phyloP scores from a whole-genome alignment of 345 rosid species.

The Punica granatum region DNA sequence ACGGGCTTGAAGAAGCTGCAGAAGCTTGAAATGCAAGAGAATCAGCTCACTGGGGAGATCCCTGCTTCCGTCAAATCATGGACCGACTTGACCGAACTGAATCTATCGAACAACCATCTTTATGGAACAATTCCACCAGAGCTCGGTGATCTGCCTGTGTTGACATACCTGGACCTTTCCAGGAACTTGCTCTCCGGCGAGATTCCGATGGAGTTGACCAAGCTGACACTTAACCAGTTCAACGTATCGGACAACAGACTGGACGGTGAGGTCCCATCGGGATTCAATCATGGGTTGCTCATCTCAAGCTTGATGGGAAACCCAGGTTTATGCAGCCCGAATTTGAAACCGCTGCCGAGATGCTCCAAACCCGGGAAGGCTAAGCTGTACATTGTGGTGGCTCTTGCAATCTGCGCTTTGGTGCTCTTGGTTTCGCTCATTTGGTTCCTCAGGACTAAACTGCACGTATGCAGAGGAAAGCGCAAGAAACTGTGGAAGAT shows the following conservation, averaged over 20 bases:
- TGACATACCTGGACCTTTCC: slow-evolving; percentile 52
- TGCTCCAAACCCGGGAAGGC: slow-evolving; percentile 30
- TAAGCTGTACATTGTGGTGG: slow-evolving; percentile 14
- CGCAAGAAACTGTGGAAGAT: slow-evolving; percentile 28
- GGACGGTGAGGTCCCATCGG: slow-evolving; percentile 45
- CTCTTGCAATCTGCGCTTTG: slow-evolving; percentile 22
- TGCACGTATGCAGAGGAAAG: slow-evolving; percentile 18
- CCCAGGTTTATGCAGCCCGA: slow-evolving; percentile 53
- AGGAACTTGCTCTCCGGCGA: slow-evolving; percentile 43
- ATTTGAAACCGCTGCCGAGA: slow-evolving; percentile 31
- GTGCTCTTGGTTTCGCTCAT: slow-evolving; percentile 29
- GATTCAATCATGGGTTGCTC: slow-evolving; percentile 23
- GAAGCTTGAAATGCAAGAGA: slow-evolving; percentile 43
- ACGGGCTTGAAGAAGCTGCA: slow-evolving; percentile 38
- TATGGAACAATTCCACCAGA: slow-evolving; percentile 48
- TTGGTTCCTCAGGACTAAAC: slow-evolving; percentile 33
- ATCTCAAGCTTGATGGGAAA: slow-evolving; percentile 47
- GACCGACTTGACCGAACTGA: slow-evolving; percentile 36
- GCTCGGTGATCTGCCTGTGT: slow-evolving; percentile 44
- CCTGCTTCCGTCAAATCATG: slow-evolving; percentile 43
- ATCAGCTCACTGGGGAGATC: slow-evolving; percentile 41
- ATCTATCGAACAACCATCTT: slow-evolving; percentile 43
- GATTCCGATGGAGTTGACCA: slow-evolving; percentile 45
- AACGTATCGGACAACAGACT: slow-evolving; percentile 52
- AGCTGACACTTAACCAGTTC: slow-evolving; percentile 40